Conservation (phyloP, 352 stramenopile genomes). For the Blastocystis hominis region DNA sequence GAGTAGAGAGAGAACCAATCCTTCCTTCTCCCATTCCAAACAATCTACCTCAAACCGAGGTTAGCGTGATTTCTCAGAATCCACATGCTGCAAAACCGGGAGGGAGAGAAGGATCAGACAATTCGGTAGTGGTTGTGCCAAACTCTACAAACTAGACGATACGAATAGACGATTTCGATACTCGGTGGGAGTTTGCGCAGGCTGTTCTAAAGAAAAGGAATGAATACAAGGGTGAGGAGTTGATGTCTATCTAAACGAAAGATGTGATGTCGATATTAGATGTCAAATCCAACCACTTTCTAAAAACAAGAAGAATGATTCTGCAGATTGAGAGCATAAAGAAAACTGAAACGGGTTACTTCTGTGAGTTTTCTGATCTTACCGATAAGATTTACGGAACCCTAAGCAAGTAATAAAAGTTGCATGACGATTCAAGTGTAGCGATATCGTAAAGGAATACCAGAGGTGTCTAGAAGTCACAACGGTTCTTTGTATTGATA, state of each 20-base stretch:
- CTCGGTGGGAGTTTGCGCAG: constrained; percentile 16
- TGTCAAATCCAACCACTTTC: constrained; percentile 8
- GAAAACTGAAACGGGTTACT: constrained; percentile 45
- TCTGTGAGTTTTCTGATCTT: constrained; percentile 38
- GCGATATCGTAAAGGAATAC: constrained; percentile 24
- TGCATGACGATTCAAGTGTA: neutral
- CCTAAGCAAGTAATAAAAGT: constrained; percentile 1
- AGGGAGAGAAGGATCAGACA: neutral
- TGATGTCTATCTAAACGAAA: neutral
- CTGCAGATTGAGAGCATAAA: constrained; percentile 40
- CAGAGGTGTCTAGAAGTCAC: neutral
- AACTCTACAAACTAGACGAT: neutral
- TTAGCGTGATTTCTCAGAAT: neutral
- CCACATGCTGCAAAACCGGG: neutral
- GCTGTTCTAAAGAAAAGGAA: neutral
- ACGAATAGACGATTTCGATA: neutral
- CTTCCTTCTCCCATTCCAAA: neutral
- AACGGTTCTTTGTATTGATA: neutral
- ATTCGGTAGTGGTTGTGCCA: neutral
- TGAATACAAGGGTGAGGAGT: neutral
- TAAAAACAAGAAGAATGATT: neutral
- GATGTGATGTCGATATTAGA: constrained; percentile 17
- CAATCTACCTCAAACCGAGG: neutral
- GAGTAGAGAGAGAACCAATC: neutral
- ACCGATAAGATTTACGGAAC: constrained; percentile 13